These are phyloP conservation scores for Pichia sporocuriosa DNA, from an alignment of 805 yeast genomes.

Conservation along the genomic window DNA sequence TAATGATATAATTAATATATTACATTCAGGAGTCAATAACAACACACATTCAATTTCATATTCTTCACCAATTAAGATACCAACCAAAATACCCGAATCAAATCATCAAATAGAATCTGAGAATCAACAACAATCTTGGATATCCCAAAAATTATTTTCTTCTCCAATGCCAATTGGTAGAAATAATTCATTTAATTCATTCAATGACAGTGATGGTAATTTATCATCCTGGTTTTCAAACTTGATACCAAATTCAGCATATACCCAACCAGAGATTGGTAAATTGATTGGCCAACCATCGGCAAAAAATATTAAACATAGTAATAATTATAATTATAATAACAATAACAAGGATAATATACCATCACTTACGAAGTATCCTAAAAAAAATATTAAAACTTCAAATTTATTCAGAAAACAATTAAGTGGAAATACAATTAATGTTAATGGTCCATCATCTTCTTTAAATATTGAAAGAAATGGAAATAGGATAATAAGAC, in stretches of 20 bases:
- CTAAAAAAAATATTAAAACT: too few relatives aligned
- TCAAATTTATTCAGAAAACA: conserved; percentile 1
- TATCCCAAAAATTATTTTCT: conserved; percentile 6
- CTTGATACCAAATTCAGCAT: conserved; percentile 27
- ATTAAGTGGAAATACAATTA: not conserved
- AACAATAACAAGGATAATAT: too few relatives aligned
- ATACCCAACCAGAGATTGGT: conserved; percentile 28
- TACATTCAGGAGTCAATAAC: conserved; percentile 9
- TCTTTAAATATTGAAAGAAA: conserved; percentile 37
- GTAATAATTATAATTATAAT: not conserved
- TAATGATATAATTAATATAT: conserved; percentile 12
- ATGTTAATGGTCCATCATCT: conserved; percentile 34
- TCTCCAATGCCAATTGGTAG: conserved; percentile 6
- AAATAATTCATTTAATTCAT: not conserved
- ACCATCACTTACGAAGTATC: too few relatives aligned
- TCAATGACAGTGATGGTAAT: conserved; percentile 3
- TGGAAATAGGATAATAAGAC: conserved; percentile 34
- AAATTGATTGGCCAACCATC: conserved; percentile 16
- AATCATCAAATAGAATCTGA: too few relatives aligned
- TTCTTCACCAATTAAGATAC: conserved; percentile 1
- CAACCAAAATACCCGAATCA: not conserved
- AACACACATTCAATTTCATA: conserved; percentile 6
- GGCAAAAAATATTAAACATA: not conserved
- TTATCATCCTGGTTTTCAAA: conserved; percentile 24
- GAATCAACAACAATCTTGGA: not conserved